Evolutionary conservation across 805 yeast genomes (phyloP), one percentile per base, ranked within the genome.

Genomic region (Saturnispora besseyi): DNA sequence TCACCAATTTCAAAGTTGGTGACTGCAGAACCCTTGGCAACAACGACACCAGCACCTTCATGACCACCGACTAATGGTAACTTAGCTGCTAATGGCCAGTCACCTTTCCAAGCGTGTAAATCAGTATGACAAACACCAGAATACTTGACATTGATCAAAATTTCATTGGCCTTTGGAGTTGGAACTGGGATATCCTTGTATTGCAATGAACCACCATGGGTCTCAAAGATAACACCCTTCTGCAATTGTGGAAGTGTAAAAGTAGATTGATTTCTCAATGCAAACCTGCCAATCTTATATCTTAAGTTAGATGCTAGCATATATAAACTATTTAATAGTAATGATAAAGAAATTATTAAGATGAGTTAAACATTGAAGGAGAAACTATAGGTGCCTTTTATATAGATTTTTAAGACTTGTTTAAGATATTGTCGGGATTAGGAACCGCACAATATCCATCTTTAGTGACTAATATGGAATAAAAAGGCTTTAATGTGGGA

Each of bases 51-150:
- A 45, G 84, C 84, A 72, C 86, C 86, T 67, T 80, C 86, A 66
- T 80, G 86, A 62, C 86, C 86, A 59, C 86, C 86, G 43, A 80
- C 82, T 58, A 80, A 70, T 40, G 84, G 85, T 58, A 79, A 69
- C 71, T 62, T 74, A 65, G 61, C 71, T 62, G 67, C 76, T 68
- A 81, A 72, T 53, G 85, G 80, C 84, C 84, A 79, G 62, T 79
- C 84, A 60, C 84, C 84, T 62, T 78, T 76, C 84, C 84, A 79
- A 41, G 86, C 86, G 69, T 81, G 87, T 64, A 81, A 75, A 63
- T 81, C 87, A 29, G 86, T 80, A 72, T 81, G 87, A 64, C 87
- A 81, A 51, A 81, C 86, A 67, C 87, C 87, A 11, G 87, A 81
- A 70, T 79, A 81, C 68, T 79, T 80, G 63, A 81, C 82, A 62